phyloP scores from a whole-genome alignment of 805 yeast species.

The Gaillardinia entomophila region DNA sequence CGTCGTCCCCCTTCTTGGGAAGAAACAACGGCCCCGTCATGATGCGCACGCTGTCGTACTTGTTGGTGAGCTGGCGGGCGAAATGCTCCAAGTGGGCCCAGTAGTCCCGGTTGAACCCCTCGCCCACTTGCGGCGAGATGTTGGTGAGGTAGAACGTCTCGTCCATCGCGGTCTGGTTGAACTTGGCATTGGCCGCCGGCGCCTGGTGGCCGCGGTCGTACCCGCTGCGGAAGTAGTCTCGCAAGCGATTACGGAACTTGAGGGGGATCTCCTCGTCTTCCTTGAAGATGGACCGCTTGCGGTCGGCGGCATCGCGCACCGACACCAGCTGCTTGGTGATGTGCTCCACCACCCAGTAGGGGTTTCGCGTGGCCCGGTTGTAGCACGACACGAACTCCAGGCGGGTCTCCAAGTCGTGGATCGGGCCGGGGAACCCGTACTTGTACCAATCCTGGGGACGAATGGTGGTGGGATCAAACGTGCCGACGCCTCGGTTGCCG shows the following conservation, averaged over 20 bases:
- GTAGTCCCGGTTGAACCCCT: slow-evolving; percentile 92
- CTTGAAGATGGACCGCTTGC: slow-evolving; percentile 74
- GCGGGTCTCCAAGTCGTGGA: slow-evolving; percentile 72
- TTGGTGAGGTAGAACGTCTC: slow-evolving; percentile 87
- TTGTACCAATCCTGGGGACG: slow-evolving; percentile 79
- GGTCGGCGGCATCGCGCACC: slow-evolving; percentile 51
- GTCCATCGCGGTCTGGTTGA: slow-evolving; percentile 86
- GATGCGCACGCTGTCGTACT: slow-evolving; percentile 70
- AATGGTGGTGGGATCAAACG: slow-evolving; percentile 34
- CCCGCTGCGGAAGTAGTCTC: slow-evolving; percentile 91
- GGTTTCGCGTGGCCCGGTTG: slow-evolving; percentile 79
- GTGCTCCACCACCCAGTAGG: slow-evolving; percentile 88
- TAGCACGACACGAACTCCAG: slow-evolving; percentile 80
- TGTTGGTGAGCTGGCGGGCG: slow-evolving; percentile 66
- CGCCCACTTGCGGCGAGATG: slow-evolving; percentile 96
- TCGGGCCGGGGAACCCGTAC: slow-evolving; percentile 94
- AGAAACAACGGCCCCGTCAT: slow-evolving; percentile 92
- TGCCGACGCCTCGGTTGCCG: slow-evolving; percentile 2
- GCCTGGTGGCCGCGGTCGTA: slow-evolving; percentile 97
- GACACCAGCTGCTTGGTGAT: slow-evolving; percentile 67
- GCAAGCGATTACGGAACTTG: slow-evolving; percentile 66
- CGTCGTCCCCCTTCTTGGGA: slow-evolving; percentile 76
- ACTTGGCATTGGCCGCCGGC: slow-evolving; percentile 96
- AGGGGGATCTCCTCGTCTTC: slow-evolving; percentile 83
- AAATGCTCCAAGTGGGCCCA: slow-evolving; percentile 98